phyloP scores from a whole-genome alignment of 2,329 filamentous ascomycete genomes.

The Hypoxylon sp. region DNA sequence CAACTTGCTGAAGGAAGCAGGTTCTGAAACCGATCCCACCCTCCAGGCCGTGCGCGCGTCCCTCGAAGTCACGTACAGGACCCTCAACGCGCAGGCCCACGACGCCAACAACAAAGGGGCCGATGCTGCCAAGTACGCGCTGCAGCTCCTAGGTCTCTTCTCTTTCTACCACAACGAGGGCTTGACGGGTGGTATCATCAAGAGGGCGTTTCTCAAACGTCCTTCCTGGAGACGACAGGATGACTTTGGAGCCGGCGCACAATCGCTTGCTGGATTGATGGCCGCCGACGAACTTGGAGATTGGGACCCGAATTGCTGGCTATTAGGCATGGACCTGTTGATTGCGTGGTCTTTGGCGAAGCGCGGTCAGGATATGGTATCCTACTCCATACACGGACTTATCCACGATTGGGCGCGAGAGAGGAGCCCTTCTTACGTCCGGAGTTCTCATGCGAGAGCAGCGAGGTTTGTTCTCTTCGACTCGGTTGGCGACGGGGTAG shows the following conservation, averaged over 20 bases:
- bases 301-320: slow-evolving; percentile 10
- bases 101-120: background rate
- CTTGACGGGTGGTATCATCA: slow-evolving; percentile 28
- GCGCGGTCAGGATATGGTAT: background rate
- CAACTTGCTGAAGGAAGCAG: slow-evolving; percentile 20
- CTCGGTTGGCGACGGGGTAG: slow-evolving; percentile 5
- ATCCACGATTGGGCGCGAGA: slow-evolving; percentile 20
- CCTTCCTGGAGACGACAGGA: slow-evolving; percentile 7
- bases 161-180: slow-evolving; percentile 45
- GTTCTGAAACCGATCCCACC: background rate
- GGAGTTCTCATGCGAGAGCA: background rate
- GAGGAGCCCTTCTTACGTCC: slow-evolving; percentile 1
- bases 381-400: slow-evolving; percentile 18
- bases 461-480: slow-evolving; percentile 20
- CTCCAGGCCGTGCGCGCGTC: slow-evolving; percentile 22
- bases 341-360: slow-evolving; percentile 16
- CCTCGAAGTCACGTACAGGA: slow-evolving; percentile 41
- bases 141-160: slow-evolving; percentile 41
- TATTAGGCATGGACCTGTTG: slow-evolving; percentile 3
- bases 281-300: slow-evolving; percentile 6
- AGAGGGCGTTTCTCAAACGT: slow-evolving; percentile 18
- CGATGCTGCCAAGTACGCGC: slow-evolving; percentile 27
- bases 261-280: slow-evolving; percentile 8
- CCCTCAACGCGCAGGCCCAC: slow-evolving; percentile 27
- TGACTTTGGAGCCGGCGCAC: slow-evolving; percentile 3